Conservation (phyloP, 1,139 yeast genomes). For the Geotrichum siamense region DNA sequence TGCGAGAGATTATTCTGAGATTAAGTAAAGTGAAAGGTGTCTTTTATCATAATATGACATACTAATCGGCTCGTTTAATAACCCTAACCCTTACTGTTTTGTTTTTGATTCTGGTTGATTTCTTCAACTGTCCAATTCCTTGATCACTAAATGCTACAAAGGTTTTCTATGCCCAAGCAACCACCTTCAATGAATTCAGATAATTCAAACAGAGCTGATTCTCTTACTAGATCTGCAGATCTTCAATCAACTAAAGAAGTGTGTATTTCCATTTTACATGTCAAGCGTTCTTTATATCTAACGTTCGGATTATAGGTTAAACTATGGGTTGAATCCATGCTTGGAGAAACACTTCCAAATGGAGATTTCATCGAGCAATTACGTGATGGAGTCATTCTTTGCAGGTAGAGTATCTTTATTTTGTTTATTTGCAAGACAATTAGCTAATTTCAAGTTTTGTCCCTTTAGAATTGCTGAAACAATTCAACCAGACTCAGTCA, state of each 20-base stretch:
- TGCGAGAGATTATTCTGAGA: no score
- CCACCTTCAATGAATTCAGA: no score
- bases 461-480: constrained; percentile 34
- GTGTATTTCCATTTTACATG: no score
- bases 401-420: constrained; percentile 39
- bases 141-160: background rate
- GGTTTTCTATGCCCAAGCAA: no score
- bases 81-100: no score
- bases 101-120: no score
- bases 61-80: no score
- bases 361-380: constrained; percentile 44
- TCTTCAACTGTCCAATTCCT: background rate
- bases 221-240: constrained; percentile 1
- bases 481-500: constrained; percentile 39
- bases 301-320: constrained; percentile 22
- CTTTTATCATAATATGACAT: no score
- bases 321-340: constrained; percentile 27
- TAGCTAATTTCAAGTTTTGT: no score
- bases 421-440: background rate
- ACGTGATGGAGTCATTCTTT: constrained; percentile 60
- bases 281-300: no score
- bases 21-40: no score
- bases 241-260: constrained; percentile 12
- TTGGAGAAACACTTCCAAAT: constrained; percentile 23
- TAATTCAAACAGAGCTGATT: constrained; percentile 7